These are phyloP conservation scores for Fusarium haematococcum DNA, from an alignment of 2,329 filamentous ascomycete genomes.

Conservation along the genomic window DNA sequence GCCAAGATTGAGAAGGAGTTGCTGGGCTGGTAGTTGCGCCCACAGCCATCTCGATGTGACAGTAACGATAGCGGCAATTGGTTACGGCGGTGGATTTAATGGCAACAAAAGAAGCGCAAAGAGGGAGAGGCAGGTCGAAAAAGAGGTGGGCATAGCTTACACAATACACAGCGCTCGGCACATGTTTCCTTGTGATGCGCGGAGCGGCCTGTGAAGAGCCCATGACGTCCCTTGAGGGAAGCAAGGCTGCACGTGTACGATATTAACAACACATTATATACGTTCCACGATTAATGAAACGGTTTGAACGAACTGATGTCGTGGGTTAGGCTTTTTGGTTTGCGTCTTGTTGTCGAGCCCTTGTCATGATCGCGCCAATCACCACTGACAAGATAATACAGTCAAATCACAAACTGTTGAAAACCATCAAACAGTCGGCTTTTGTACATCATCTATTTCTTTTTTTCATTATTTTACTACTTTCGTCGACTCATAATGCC, in stretches of 20 bases:
- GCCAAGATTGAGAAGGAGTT: constrained; percentile 59
- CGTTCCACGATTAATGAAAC: constrained; percentile 34
- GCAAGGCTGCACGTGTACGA: constrained; percentile 40
- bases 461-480: constrained; percentile 41
- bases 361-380: neutral
- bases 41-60: constrained; percentile 1
- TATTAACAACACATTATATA: constrained; percentile 29
- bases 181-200: constrained; percentile 20
- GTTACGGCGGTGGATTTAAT: constrained; percentile 27
- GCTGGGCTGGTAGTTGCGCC: constrained; percentile 50
- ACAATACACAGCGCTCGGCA: constrained; percentile 32
- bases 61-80: neutral
- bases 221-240: neutral
- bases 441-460: constrained; percentile 36
- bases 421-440: neutral
- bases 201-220: constrained; percentile 13
- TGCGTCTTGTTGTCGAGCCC: neutral
- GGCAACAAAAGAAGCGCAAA: neutral
- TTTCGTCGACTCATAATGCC: constrained; percentile 37
- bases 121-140: constrained; percentile 3
- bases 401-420: neutral
- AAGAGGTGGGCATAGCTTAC: constrained; percentile 27
- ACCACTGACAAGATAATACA: neutral
- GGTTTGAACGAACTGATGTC: constrained; percentile 11
- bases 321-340: neutral